Conservation (phyloP, 768 basidiomycete genomes). For the Amanita phalloides region DNA sequence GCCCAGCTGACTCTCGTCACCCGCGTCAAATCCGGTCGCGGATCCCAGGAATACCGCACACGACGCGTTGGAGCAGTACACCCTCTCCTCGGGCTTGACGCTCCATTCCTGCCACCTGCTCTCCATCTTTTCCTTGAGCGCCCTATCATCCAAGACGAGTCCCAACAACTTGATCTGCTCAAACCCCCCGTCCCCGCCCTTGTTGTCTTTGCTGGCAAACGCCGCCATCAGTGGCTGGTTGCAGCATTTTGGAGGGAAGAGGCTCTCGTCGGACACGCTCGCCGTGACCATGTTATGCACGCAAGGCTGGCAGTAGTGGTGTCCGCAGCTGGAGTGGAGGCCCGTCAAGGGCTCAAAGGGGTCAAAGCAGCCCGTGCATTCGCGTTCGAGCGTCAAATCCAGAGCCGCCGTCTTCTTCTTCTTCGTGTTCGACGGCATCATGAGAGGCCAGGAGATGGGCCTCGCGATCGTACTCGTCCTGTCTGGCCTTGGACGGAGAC, state of each 20-base stretch:
- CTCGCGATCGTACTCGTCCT: background rate
- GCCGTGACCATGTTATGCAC: constrained; percentile 29
- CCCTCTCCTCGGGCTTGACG: background rate
- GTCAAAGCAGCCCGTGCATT: constrained; percentile 34
- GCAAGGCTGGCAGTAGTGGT: constrained; percentile 37
- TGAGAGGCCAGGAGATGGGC: background rate
- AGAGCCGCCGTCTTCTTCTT: background rate
- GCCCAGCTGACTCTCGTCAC: background rate
- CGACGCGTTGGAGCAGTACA: background rate
- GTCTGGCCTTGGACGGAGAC: background rate
- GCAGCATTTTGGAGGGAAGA: constrained; percentile 45
- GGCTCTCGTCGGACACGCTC: constrained; percentile 35
- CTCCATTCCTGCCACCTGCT: background rate
- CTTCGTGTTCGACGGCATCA: background rate
- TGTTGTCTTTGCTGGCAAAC: background rate
- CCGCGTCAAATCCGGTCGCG: background rate
- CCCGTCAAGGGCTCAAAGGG: constrained; percentile 10
- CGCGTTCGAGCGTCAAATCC: constrained; percentile 14
- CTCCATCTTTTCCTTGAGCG: background rate
- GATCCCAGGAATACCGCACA: background rate
- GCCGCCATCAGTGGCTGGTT: background rate
- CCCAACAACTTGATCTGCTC: background rate
- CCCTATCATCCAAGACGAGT: background rate
- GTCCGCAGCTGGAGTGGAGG: constrained; percentile 30
- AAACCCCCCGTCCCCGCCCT: background rate